phyloP scores from a whole-genome alignment of 345 rosid genomes.

The Camelina neglecta region DNA sequence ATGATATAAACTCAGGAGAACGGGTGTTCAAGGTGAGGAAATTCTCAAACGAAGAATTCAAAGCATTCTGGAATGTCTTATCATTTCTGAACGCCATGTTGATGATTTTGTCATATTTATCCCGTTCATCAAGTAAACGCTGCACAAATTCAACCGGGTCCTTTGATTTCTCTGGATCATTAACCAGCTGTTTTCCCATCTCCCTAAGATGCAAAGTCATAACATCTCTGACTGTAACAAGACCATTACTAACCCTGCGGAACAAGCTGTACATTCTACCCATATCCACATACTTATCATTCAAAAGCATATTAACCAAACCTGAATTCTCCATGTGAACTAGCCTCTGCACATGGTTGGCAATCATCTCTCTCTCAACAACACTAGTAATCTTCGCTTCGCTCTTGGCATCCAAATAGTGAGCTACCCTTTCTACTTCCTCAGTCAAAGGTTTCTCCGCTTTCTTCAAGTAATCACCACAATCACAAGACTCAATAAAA shows the following conservation, averaged over 20 bases:
- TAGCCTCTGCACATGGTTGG: conserved; percentile 87
- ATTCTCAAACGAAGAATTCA: conserved; percentile 88
- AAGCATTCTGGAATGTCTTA: conserved; percentile 92
- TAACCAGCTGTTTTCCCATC: conserved; percentile 86
- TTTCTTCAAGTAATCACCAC: conserved; percentile 91
- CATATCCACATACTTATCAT: conserved; percentile 87
- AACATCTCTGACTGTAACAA: conserved; percentile 70
- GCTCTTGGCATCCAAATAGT: conserved; percentile 86
- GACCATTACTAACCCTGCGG: conserved; percentile 81
- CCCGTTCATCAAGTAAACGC: conserved; percentile 83
- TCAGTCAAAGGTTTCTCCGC: conserved; percentile 89
- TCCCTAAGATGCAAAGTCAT: conserved; percentile 94
- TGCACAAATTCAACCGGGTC: conserved; percentile 97
- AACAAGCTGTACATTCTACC: conserved; percentile 89
- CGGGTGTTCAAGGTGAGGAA: conserved; percentile 89
- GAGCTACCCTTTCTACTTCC: conserved; percentile 91
- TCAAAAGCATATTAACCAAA: conserved; percentile 85
- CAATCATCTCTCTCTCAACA: conserved; percentile 96
- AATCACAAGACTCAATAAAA: conserved; percentile 86
- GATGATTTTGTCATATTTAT: conserved; percentile 80
- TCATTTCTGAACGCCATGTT: conserved; percentile 71
- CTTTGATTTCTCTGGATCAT: conserved; percentile 86
- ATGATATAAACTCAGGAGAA: conserved; percentile 91
- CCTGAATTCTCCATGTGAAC: conserved; percentile 99
- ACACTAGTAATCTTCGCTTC: conserved; percentile 89